Percentiles rank a stretch among this genome's conserved stretches.
These are phyloP conservation scores for Melaleuca alternifolia DNA, from an alignment of 345 rosid species.

Conservation along the genomic window DNA sequence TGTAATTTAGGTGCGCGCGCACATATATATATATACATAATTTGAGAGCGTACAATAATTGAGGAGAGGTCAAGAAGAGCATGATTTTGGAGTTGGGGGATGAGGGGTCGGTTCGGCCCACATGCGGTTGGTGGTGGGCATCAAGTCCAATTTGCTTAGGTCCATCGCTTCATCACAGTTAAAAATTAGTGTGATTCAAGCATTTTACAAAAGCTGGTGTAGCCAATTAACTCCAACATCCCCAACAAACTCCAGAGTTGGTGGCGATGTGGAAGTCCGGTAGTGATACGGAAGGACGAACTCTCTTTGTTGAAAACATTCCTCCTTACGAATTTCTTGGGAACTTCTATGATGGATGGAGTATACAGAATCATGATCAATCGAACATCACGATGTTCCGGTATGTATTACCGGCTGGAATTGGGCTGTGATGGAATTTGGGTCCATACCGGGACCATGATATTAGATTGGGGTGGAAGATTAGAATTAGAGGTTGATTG, in stretches of 20 bases:
- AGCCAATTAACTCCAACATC: not conserved
- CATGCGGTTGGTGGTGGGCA: not conserved
- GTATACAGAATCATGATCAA: too few species aligned
- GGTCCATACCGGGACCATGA: too few species aligned
- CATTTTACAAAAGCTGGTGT: not conserved
- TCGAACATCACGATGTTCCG: too few species aligned
- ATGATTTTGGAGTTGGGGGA: not conserved
- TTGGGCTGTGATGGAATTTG: too few species aligned
- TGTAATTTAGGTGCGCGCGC: not conserved
- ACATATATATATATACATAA: not conserved
- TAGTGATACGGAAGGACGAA: too few species aligned
- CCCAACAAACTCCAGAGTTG: not conserved
- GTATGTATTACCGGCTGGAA: too few species aligned
- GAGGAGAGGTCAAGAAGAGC: not conserved
- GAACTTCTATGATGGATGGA: too few species aligned
- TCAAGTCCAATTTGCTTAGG: not conserved
- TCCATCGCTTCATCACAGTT: not conserved
- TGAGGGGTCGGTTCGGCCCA: too few species aligned
- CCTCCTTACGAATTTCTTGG: too few species aligned
- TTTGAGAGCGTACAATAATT: not conserved
- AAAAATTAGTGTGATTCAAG: not conserved
- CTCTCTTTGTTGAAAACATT: too few species aligned
- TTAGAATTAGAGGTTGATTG: too few species aligned
- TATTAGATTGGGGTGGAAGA: too few species aligned
- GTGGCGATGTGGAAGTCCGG: not conserved